Base-by-base conservation (phyloP, 2,329 filamentous ascomycete genomes). In the Xylaria sp. region DNA sequence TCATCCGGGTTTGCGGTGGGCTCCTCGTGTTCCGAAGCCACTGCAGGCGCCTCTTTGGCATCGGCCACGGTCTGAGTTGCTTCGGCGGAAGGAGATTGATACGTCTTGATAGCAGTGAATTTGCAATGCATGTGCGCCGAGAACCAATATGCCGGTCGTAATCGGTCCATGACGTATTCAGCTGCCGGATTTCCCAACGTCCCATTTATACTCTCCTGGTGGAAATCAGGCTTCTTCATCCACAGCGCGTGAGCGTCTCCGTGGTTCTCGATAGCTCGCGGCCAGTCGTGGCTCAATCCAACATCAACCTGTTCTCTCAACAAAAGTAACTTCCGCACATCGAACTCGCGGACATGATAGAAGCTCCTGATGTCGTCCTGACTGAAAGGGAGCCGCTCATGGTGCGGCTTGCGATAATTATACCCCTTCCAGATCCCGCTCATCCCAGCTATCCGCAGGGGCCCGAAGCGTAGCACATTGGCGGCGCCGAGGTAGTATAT, bases 401-500 rank as follows among this genome's bases (percentile, higher is more conserved):
- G 87, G 77, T 98, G 95, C 10, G 91, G 85, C 79, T 92, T 94
- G 70, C 89, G 88, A 81, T 97, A 99, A 81, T 98, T 91, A 76
- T 91, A 92, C 1, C 90, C 92, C 80, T 98, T 98, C 92, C 93
- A 99, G 72, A 99, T 99, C 6, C 96, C 96, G 62, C 93, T 96
- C 79, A 98, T 84, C 5, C 92, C 95, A 43, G 94, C 93, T 70
- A 99, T 97, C 25, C 96, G 90, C 58, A 99, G 82, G 1, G 93
- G 91, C 0, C 95, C 95, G 39, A 97, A 84, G 20, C 91, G 90
- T 49, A 99, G 79, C 9, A 99, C 91, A 78, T 97, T 98, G 68
- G 96, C 94, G 41, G 94, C 93, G 58, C 96, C 96, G 79, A 98
- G 87, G 82, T 98, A 99, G 84, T 98, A 99, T 72, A 99, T 98